A percentile compares a stretch with the other conserved stretches of the same genome.
Evolutionary conservation across 31 red algal species (phyloP).

Genomic region (Endocladia muricata): DNA sequence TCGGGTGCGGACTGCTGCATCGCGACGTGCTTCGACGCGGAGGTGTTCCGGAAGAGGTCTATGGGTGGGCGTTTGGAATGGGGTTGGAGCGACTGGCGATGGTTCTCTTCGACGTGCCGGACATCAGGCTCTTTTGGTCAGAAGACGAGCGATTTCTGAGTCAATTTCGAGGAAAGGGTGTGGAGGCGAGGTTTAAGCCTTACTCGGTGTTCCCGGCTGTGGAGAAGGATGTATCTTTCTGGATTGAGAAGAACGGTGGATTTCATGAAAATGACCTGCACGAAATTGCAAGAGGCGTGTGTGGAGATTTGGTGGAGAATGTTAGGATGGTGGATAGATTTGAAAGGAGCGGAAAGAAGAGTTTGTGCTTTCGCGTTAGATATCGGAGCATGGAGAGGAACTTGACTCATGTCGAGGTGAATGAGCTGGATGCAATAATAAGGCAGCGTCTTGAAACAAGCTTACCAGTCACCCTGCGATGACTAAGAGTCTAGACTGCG

Average conservation of each 20-base stretch:
- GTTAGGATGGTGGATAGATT: conserved; percentile 74
- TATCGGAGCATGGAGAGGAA: conserved; percentile 86
- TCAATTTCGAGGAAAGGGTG: conserved; percentile 48
- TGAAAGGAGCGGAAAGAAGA: conserved; percentile 29
- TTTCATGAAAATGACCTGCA: conserved; percentile 90
- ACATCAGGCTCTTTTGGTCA: conserved; percentile 95
- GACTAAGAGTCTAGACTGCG: too few relatives aligned
- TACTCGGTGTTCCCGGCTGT: conserved; percentile 79
- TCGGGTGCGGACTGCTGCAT: conserved; percentile 82
- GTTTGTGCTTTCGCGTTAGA: conserved; percentile 80
- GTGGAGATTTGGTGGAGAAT: conserved; percentile 85
- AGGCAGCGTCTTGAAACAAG: conserved; percentile 23
- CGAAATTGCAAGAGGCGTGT: conserved; percentile 73
- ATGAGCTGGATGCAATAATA: conserved; percentile 63
- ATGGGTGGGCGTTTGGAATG: conserved; percentile 95
- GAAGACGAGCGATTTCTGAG: conserved; percentile 66
- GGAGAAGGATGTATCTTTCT: conserved; percentile 90
- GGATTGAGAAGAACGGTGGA: conserved; percentile 51
- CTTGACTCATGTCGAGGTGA: conserved; percentile 86
- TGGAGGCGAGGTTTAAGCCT: conserved; percentile 50
- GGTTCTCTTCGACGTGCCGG: conserved; percentile 91
- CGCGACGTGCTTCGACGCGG: conserved; percentile 59
- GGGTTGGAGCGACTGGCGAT: conserved; percentile 95
- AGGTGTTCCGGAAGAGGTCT: conserved; percentile 8
- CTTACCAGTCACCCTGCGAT: conserved; percentile 49